These are phyloP conservation scores for Citrus cavaleriei DNA, from an alignment of 345 rosid genomes.

Conservation along the genomic window DNA sequence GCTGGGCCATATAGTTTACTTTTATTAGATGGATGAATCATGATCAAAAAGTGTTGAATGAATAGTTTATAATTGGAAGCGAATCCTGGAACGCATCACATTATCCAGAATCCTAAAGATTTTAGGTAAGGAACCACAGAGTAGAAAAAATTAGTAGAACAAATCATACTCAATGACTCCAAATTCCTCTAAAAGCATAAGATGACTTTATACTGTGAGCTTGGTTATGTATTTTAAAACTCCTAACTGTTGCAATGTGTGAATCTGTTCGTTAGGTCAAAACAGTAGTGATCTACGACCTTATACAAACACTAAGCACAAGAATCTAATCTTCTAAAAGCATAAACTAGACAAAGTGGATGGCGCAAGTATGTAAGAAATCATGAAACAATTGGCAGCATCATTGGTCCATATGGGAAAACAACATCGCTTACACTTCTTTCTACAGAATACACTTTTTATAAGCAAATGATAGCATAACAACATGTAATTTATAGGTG, in stretches of 20 bases:
- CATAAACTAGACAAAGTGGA: background rate
- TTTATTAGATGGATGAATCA: background rate
- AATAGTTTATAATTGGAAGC: background rate
- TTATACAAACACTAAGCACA: background rate
- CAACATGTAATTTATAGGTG: background rate
- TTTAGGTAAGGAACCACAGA: background rate
- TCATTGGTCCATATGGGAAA: background rate
- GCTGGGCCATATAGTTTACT: background rate
- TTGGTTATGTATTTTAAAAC: background rate
- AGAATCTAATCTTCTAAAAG: background rate
- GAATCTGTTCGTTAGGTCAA: background rate
- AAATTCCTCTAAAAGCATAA: background rate
- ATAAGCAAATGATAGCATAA: constrained; percentile 1
- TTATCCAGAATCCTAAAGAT: background rate
- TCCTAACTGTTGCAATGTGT: background rate
- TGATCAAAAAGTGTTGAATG: background rate
- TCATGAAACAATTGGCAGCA: background rate
- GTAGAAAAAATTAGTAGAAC: background rate
- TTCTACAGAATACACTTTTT: background rate
- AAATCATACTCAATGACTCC: background rate
- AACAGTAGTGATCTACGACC: background rate
- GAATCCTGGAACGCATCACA: background rate
- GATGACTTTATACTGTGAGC: background rate
- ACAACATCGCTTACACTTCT: background rate
- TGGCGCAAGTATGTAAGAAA: background rate